Evolutionary conservation across 1,284 basidiomycete species (phyloP).

Genomic region (Boletus sp.): DNA sequence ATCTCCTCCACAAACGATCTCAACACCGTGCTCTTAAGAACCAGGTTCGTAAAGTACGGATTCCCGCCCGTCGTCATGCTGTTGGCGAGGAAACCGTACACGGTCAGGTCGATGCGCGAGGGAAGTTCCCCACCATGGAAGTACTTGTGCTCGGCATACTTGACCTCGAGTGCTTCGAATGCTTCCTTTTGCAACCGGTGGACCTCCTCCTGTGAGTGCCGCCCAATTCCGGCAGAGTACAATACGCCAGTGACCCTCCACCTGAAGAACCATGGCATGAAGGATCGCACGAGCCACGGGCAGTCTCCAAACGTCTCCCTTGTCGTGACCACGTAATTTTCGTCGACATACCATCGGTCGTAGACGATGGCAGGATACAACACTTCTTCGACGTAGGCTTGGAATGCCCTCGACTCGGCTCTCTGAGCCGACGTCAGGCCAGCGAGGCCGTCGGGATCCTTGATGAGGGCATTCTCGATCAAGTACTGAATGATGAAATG

Average conservation of each 20-base stretch:
- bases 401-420: constrained; percentile 34
- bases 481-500: constrained; percentile 35
- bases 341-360: constrained; percentile 30
- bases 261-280: constrained; percentile 25
- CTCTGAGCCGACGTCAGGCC: constrained; percentile 27
- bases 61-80: constrained; percentile 21
- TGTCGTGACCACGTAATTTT: constrained; percentile 22
- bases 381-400: constrained; percentile 33
- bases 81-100: constrained; percentile 33
- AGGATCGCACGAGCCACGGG: constrained; percentile 19
- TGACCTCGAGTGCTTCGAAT: constrained; percentile 30
- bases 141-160: constrained; percentile 21
- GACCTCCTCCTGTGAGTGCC: constrained; percentile 32
- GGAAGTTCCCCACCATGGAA: constrained; percentile 28
- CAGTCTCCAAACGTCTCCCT: constrained; percentile 17
- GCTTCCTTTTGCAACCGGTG: constrained; percentile 31
- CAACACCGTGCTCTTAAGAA: constrained; percentile 22
- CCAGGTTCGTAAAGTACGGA: constrained; percentile 28
- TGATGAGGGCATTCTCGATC: constrained; percentile 22
- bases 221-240: constrained; percentile 27
- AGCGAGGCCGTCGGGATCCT: constrained; percentile 30
- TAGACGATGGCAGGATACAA: constrained; percentile 30
- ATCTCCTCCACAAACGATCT: constrained; percentile 23
- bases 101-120: constrained; percentile 31
- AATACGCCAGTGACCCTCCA: constrained; percentile 19